Conservation (phyloP, 441 rosid species). For the Sinapis alba region DNA sequence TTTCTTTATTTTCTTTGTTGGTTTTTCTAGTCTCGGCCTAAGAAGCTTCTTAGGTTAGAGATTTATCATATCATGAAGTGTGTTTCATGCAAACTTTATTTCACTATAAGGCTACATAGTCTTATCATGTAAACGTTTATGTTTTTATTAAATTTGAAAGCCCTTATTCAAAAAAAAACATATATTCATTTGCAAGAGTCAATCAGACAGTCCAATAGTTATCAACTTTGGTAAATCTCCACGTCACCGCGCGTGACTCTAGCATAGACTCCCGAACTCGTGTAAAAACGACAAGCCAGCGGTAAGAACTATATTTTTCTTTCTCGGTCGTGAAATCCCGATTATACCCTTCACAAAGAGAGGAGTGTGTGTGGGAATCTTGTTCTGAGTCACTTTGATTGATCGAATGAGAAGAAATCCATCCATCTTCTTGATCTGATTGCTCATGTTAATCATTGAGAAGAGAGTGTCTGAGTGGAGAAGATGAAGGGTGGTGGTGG, state of each 20-base stretch:
- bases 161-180: too few species aligned
- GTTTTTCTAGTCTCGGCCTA: too few species aligned
- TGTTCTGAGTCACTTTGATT: constrained; percentile 26
- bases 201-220: background rate
- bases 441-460: constrained; percentile 4
- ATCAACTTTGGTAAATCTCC: background rate
- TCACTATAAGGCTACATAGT: too few species aligned
- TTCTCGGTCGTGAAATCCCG: constrained; percentile 22
- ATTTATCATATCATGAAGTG: too few species aligned
- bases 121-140: too few species aligned
- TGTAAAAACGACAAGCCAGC: constrained; percentile 19
- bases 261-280: constrained; percentile 22
- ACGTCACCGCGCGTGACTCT: constrained; percentile 24
- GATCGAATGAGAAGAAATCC: constrained; percentile 16
- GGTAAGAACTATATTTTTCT: constrained; percentile 1
- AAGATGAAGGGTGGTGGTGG: constrained; percentile 55
- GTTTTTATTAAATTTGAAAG: too few species aligned
- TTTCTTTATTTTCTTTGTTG: too few species aligned
- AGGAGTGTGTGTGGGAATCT: constrained; percentile 34
- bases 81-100: too few species aligned
- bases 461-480: constrained; percentile 13
- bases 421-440: background rate
- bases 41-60: too few species aligned
- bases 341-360: constrained; percentile 1
- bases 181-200: background rate